Evolutionary conservation across 495 filamentous ascomycete genomes (phyloP).

Genomic region (Neurospora intermedia): DNA sequence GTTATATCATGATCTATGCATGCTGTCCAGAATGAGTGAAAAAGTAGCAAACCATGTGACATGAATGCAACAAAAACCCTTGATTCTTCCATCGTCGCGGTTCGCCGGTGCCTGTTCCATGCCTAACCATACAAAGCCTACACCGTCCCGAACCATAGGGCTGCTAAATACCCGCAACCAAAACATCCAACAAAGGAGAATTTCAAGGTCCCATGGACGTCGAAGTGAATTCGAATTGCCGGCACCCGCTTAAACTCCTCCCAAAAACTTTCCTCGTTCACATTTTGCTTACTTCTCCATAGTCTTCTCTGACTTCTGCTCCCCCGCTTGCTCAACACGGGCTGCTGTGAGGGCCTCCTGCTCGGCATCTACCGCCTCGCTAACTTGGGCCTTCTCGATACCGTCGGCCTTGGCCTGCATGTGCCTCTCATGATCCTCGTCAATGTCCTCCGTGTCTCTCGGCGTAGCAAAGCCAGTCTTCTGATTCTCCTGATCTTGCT

Average conservation of each 20-base stretch:
- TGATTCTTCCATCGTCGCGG: background rate
- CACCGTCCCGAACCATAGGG: background rate
- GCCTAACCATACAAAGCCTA: background rate
- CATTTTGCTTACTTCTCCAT: background rate
- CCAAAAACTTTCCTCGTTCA: background rate
- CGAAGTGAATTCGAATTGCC: background rate
- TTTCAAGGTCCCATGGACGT: background rate
- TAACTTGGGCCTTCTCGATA: slow-evolving; percentile 29
- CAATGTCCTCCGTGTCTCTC: slow-evolving; percentile 81
- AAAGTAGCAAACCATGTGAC: background rate
- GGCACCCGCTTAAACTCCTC: background rate
- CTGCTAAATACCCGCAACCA: background rate
- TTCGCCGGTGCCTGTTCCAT: background rate
- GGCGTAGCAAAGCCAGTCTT: slow-evolving; percentile 56
- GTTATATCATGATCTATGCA: background rate
- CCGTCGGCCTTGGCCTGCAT: slow-evolving; percentile 25
- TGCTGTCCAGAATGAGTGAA: background rate
- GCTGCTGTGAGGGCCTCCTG: slow-evolving; percentile 20
- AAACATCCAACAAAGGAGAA: background rate
- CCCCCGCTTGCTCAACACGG: slow-evolving; percentile 13
- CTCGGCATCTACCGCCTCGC: slow-evolving; percentile 36
- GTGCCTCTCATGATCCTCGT: slow-evolving; percentile 45
- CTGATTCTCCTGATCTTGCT: slow-evolving; percentile 72
- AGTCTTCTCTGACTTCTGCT: slow-evolving; percentile 7
- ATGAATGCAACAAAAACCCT: background rate